Conservation (phyloP, 371 early-diverging fungal species). For the Sporodiniella umbellata region DNA sequence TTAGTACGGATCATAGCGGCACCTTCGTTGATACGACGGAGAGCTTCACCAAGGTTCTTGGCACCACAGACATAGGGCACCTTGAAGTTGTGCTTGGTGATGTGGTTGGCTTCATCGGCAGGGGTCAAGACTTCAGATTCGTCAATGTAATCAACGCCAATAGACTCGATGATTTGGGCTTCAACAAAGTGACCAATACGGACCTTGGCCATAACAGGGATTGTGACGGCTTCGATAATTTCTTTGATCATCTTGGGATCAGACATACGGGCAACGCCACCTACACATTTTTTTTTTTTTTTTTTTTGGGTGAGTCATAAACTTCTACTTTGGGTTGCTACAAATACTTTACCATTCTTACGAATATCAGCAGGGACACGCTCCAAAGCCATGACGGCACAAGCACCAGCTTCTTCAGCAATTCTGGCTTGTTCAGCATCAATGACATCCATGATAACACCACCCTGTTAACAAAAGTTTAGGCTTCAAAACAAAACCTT, state of each 20-base stretch:
- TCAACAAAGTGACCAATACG: conserved; percentile 99
- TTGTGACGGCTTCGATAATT: conserved; percentile 92
- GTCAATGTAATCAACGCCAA: conserved; percentile 95
- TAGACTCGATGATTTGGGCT: conserved; percentile 90
- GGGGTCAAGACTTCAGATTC: conserved; percentile 96
- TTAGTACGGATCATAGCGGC: conserved; percentile 98
- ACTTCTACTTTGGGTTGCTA: neutral
- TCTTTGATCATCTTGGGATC: conserved; percentile 97
- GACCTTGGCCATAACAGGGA: conserved; percentile 99
- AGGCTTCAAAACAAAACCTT: neutral
- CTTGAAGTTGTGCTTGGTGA: conserved; percentile 89
- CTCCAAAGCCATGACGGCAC: conserved; percentile 98
- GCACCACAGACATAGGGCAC: conserved; percentile 96
- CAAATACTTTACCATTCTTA: conserved; percentile 82
- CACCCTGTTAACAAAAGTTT: conserved; percentile 62
- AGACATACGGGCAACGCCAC: conserved; percentile 98
- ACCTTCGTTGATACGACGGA: conserved; percentile 95
- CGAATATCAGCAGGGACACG: conserved; percentile 98
- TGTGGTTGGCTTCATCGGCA: conserved; percentile 92
- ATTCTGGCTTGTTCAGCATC: conserved; percentile 96
- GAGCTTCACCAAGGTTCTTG: conserved; percentile 95
- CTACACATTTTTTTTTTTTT: conserved; percentile 39
- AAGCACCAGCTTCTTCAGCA: conserved; percentile 97
- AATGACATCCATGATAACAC: conserved; percentile 98
- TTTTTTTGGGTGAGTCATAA: neutral